Percentiles rank a stretch among this genome's conserved stretches.
Evolutionary conservation across 805 yeast genomes (phyloP).

Genomic region (Suhomyces sp.): DNA sequence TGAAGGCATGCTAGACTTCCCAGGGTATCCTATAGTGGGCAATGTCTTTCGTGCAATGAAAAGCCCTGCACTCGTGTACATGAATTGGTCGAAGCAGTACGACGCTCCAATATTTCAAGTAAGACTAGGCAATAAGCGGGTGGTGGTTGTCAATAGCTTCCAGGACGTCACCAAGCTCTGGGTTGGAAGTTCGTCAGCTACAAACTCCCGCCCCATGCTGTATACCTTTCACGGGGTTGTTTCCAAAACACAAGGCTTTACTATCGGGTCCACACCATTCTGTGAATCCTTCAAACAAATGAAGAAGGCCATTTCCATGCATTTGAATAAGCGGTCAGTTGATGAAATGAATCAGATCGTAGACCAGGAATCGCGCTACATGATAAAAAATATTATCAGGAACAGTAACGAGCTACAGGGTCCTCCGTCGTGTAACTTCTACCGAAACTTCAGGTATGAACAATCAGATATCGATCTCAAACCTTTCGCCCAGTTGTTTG

Average conservation of each 20-base stretch:
- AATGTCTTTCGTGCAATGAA: conserved; percentile 41
- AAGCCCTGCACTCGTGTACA: conserved; percentile 51
- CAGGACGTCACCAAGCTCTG: conserved; percentile 54
- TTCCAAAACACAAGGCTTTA: conserved; percentile 53
- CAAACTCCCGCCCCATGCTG: conserved; percentile 64
- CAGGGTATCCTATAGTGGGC: conserved; percentile 53
- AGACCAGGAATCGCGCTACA: conserved; percentile 33
- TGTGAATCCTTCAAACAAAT: conserved; percentile 45
- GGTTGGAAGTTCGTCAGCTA: conserved; percentile 45
- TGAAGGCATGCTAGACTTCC: conserved; percentile 40
- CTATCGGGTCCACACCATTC: conserved; percentile 65
- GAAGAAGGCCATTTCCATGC: conserved; percentile 47
- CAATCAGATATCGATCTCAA: conserved; percentile 39
- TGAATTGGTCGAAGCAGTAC: conserved; percentile 42
- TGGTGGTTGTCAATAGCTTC: conserved; percentile 67
- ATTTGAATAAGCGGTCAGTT: conserved; percentile 39
- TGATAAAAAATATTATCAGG: conserved; percentile 16
- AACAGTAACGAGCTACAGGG: conserved; percentile 12
- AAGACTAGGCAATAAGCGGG: conserved; percentile 53
- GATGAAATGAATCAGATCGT: conserved; percentile 31
- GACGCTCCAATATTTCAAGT: conserved; percentile 55
- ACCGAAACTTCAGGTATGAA: conserved; percentile 6
- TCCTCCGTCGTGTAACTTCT: conserved; percentile 19
- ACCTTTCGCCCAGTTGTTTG: conserved; percentile 46
- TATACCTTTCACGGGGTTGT: conserved; percentile 67